phyloP scores from a whole-genome alignment of 441 rosid species.

The Adansonia gregorii region DNA sequence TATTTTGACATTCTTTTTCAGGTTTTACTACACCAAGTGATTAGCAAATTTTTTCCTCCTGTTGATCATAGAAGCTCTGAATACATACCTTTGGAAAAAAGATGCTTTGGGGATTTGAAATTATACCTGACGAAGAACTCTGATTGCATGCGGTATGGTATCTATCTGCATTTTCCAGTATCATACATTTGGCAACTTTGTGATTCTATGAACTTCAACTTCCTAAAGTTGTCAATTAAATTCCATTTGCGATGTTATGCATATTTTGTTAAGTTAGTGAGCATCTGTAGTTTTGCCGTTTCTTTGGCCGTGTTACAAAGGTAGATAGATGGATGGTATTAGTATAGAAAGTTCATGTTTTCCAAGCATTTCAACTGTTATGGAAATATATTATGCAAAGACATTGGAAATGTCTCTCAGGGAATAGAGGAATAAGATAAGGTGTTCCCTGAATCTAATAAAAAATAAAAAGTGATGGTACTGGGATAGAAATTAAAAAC shows the following conservation, averaged over 20 bases:
- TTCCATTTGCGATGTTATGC: slow-evolving; percentile 10
- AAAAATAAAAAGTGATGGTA: not conserved
- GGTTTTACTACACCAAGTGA: slow-evolving; percentile 88
- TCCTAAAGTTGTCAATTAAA: not conserved
- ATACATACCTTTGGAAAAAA: slow-evolving; percentile 61
- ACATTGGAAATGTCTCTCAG: not conserved
- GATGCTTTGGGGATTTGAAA: slow-evolving; percentile 77
- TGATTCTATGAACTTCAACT: not conserved
- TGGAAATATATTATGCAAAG: slow-evolving; percentile 5
- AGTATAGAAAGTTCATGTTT: not conserved
- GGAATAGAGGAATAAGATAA: slow-evolving; percentile 14
- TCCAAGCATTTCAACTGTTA: slow-evolving; percentile 11
- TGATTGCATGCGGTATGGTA: slow-evolving; percentile 82
- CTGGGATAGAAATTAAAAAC: not conserved
- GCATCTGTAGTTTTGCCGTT: slow-evolving; percentile 7
- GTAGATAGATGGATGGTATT: slow-evolving; percentile 8
- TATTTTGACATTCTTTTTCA: slow-evolving; percentile 39
- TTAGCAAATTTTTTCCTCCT: slow-evolving; percentile 57
- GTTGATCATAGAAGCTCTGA: slow-evolving; percentile 45
- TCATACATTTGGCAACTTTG: not conserved
- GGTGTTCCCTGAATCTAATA: not conserved
- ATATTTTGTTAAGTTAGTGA: slow-evolving; percentile 1
- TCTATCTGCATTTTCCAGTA: not conserved
- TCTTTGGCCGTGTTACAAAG: slow-evolving; percentile 15
- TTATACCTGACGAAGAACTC: slow-evolving; percentile 77